These are phyloP conservation scores for Oehlia diaphana DNA, from an alignment of 192 early-diverging fungal genomes.

Conservation along the genomic window DNA sequence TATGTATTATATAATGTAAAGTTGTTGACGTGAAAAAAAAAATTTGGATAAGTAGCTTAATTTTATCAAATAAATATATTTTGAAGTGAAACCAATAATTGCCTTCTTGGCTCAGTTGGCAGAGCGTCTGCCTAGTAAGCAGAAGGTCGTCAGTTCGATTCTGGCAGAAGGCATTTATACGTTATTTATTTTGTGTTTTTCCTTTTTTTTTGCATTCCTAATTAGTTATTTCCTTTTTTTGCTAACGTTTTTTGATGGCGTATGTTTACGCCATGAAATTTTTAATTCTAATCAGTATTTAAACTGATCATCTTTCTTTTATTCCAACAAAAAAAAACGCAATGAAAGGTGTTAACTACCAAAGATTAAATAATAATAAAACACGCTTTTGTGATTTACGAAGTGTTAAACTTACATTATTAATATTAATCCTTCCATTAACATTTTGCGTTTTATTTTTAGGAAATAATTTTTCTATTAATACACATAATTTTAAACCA, in stretches of 20 bases:
- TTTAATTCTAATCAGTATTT: background rate
- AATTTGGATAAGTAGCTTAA: too few relatives aligned
- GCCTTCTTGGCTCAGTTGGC: conserved; percentile 24
- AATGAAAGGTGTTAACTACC: background rate
- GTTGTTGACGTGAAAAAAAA: too few relatives aligned
- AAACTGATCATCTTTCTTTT: background rate
- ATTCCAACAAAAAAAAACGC: background rate
- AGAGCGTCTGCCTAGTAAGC: conserved; percentile 24
- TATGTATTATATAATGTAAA: too few relatives aligned
- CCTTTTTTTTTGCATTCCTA: background rate
- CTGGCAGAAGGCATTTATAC: background rate
- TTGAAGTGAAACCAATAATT: background rate
- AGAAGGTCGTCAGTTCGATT: conserved; percentile 20
- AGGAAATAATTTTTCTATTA: background rate
- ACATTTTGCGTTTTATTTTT: background rate
- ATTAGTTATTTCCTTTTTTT: background rate
- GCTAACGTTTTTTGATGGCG: background rate
- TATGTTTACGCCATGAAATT: too few relatives aligned
- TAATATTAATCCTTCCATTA: background rate
- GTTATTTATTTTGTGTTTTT: background rate
- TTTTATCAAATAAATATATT: too few relatives aligned
- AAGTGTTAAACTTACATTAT: background rate
- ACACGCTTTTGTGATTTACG: background rate
- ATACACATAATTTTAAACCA: background rate
- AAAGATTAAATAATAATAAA: background rate